Evolutionary conservation across 2,329 filamentous ascomycete genomes (phyloP).

Genomic region (Trichothecium sympodiale): DNA sequence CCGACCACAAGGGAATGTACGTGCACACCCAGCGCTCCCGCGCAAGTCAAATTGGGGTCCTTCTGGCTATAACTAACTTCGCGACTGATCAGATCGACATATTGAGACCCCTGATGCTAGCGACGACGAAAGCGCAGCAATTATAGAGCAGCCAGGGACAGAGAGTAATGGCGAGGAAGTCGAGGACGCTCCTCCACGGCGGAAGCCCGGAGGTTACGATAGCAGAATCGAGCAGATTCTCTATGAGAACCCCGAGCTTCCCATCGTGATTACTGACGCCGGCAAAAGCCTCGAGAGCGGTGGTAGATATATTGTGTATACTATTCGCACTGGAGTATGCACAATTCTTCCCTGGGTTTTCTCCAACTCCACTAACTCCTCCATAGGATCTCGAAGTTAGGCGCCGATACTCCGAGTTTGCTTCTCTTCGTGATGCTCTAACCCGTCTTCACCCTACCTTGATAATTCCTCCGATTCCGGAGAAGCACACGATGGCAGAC

Average conservation of each 20-base stretch:
- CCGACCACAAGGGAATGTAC: conserved; percentile 47
- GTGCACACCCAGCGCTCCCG: conserved; percentile 16
- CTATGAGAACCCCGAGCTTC: conserved; percentile 83
- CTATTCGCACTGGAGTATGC: conserved; percentile 82
- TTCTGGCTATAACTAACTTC: background rate
- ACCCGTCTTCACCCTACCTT: conserved; percentile 89
- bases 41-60: background rate
- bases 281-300: conserved; percentile 91
- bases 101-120: conserved; percentile 59
- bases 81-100: conserved; percentile 15
- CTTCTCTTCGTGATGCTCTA: conserved; percentile 77
- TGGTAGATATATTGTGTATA: conserved; percentile 92
- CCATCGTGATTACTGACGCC: conserved; percentile 86
- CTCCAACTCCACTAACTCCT: conserved; percentile 1
- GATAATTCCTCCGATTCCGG: conserved; percentile 91
- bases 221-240: conserved; percentile 96
- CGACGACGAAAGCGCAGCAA: conserved; percentile 48
- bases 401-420: conserved; percentile 92
- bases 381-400: conserved; percentile 84
- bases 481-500: conserved; percentile 98
- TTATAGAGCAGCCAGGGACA: conserved; percentile 8
- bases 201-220: conserved; percentile 79
- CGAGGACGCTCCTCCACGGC: conserved; percentile 35
- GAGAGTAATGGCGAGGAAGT: conserved; percentile 31
- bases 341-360: background rate